Evolutionary conservation across 1,139 yeast species (phyloP), one percentile per base, ranked within the genome.

Genomic region (Scheffersomyces stambukii): DNA sequence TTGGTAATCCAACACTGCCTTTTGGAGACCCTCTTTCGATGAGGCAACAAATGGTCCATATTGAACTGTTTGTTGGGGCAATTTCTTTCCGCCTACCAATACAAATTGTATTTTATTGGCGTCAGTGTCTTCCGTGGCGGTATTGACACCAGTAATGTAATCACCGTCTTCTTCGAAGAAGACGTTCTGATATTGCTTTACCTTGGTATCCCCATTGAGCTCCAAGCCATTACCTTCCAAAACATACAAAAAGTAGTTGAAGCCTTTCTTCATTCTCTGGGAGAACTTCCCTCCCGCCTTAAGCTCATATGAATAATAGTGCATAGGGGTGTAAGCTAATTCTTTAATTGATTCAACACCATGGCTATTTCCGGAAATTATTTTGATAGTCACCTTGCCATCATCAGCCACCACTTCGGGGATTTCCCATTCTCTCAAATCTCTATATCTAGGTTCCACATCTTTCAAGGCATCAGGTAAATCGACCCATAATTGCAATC

Each of bases 401-500:
- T 72, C 68, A 28, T 93, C 91, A 33, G 65, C 64, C 11, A 64
- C 79, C 15, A 71, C 65, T 31, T 53, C 57, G 7, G 95, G 95
- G 28, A 84, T 77, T 46, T 86, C 95, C 45, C 67, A 65, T 9
- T 72, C 71, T 48, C 75, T 70, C 49, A 88, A 68, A 51, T 86
- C 94, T 45, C 95, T 71, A 60, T 88, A 88, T 35, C 93, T 64
- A 27, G 96, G 96, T 27, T 73, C 75, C 33, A 75, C 62, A 37
- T 77, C 69, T 52, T 85, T 85, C 51, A 81, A 60, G 4, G 73
- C 60, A 31, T 67, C 73, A 5, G 96, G 96, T 38, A 86, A 68
- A 50, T 86, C 95, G 28, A 88, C 95, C 96, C 96, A 88, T 30
- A 89, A 60, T 55, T 88, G 96, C 66, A 88, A 65, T 29, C 95